Conservation (phyloP, 805 yeast genomes). For the Candida gorgasii region DNA sequence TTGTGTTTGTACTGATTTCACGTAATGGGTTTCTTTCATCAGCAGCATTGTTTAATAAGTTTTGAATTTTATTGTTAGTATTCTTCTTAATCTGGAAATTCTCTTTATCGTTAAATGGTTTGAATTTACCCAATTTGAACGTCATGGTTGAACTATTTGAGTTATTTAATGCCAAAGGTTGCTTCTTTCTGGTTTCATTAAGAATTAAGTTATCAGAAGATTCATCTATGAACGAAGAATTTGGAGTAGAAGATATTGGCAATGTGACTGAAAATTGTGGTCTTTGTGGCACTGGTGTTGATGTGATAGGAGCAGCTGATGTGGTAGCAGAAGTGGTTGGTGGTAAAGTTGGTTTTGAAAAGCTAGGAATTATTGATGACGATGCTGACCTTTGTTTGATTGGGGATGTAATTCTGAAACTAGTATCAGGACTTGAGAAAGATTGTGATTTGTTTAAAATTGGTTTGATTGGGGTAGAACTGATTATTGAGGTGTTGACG, state of each 20-base stretch:
- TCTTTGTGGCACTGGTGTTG: slow-evolving; percentile 6
- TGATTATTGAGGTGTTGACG: slow-evolving; percentile 17
- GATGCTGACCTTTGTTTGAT: slow-evolving; percentile 22
- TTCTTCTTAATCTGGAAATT: slow-evolving; percentile 13
- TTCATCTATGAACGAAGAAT: slow-evolving; percentile 20
- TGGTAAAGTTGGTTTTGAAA: slow-evolving; percentile 7
- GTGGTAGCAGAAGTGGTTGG: neutral
- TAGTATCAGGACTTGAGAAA: slow-evolving; percentile 19
- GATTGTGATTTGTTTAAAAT: slow-evolving; percentile 23
- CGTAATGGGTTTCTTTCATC: slow-evolving; percentile 30
- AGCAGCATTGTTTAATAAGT: slow-evolving; percentile 19
- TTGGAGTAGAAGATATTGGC: slow-evolving; percentile 12
- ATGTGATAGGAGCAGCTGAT: slow-evolving; percentile 8
- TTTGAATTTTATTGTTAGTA: slow-evolving; percentile 17
- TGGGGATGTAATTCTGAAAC: slow-evolving; percentile 18
- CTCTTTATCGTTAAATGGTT: slow-evolving; percentile 21
- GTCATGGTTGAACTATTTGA: slow-evolving; percentile 33
- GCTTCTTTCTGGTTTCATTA: slow-evolving; percentile 34
- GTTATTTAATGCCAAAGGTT: slow-evolving; percentile 32
- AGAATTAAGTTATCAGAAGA: slow-evolving; percentile 12
- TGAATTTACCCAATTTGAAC: slow-evolving; percentile 32
- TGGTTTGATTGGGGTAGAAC: slow-evolving; percentile 29
- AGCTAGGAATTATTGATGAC: neutral
- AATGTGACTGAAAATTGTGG: slow-evolving; percentile 1
- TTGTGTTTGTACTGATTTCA: slow-evolving; percentile 21